Percentiles rank a stretch among this genome's conserved stretches.
Conservation (phyloP, 2,329 filamentous ascomycete species). For the Monosporascus sp. region DNA sequence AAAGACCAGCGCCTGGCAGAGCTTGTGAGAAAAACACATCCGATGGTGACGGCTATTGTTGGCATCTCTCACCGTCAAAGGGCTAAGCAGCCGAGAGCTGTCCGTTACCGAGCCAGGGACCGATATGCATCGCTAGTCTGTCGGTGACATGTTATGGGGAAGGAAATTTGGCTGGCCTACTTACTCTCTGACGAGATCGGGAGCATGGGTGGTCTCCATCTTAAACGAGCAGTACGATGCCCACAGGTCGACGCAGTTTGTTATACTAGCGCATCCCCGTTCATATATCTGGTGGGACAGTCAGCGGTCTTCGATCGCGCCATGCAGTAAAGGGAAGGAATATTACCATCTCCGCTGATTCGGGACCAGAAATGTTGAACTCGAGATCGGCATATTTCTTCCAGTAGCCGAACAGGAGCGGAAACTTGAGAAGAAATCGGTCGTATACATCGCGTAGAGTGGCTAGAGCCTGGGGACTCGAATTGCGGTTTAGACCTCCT, state of each 20-base stretch:
- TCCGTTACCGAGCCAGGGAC: conserved; percentile 24
- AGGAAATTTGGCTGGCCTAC: conserved; percentile 65
- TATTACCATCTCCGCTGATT: conserved; percentile 88
- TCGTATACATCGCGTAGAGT: conserved; percentile 86
- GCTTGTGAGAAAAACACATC: conserved; percentile 58
- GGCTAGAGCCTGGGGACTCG: conserved; percentile 86
- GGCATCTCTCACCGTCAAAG: conserved; percentile 67
- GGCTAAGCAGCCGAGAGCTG: conserved; percentile 32
- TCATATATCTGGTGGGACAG: conserved; percentile 70
- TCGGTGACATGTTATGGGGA: conserved; percentile 55
- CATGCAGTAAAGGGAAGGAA: neutral
- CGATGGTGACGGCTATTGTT: conserved; percentile 51
- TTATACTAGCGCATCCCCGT: conserved; percentile 86
- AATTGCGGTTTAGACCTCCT: conserved; percentile 92
- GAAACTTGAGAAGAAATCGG: conserved; percentile 88
- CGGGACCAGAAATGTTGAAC: conserved; percentile 93
- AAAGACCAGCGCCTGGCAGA: conserved; percentile 55
- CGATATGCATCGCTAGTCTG: conserved; percentile 30
- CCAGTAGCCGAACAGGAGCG: conserved; percentile 96
- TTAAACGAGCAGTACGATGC: conserved; percentile 97
- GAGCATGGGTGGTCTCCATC: conserved; percentile 92
- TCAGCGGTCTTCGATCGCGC: conserved; percentile 16
- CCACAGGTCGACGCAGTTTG: conserved; percentile 93
- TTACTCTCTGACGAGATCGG: conserved; percentile 99
- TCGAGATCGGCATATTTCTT: conserved; percentile 98